A percentile compares a stretch with the other conserved stretches of the same genome.
phyloP scores from a whole-genome alignment of 768 basidiomycete species.

The Kondoa subrosea region DNA sequence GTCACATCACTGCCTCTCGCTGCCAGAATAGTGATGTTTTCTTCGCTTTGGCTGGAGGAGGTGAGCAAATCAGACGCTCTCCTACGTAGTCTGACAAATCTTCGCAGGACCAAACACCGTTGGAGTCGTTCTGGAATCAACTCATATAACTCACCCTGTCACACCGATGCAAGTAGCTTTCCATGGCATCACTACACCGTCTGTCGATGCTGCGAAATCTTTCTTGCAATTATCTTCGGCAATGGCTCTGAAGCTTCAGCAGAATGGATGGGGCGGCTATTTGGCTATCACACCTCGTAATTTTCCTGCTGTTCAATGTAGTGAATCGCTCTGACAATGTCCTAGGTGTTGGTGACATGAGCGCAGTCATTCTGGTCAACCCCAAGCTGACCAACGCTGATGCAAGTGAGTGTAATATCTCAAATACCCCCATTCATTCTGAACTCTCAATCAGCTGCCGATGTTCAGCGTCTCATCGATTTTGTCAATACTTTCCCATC shows the following conservation, averaged over 20 bases:
- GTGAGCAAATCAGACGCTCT: background rate
- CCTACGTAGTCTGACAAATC: background rate
- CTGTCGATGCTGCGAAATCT: background rate
- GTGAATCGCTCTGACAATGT: background rate
- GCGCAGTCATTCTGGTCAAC: background rate
- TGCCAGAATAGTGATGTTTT: constrained; percentile 8
- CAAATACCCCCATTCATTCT: background rate
- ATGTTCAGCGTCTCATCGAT: background rate
- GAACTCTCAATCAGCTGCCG: background rate
- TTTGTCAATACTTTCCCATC: background rate
- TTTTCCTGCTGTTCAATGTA: background rate
- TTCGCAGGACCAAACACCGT: background rate
- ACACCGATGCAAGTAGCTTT: background rate
- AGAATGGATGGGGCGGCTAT: background rate
- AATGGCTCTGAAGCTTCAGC: background rate
- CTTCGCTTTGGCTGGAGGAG: constrained; percentile 3
- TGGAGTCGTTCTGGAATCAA: constrained; percentile 2
- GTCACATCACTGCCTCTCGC: constrained; percentile 1
- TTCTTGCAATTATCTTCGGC: background rate
- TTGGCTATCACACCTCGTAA: background rate
- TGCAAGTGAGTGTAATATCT: too few relatives aligned
- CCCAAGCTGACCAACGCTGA: background rate
- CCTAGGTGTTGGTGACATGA: background rate
- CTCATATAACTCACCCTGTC: background rate
- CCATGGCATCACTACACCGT: background rate